These are phyloP conservation scores for Candida hispaniensis DNA, from an alignment of 805 yeast genomes.

Conservation along the genomic window DNA sequence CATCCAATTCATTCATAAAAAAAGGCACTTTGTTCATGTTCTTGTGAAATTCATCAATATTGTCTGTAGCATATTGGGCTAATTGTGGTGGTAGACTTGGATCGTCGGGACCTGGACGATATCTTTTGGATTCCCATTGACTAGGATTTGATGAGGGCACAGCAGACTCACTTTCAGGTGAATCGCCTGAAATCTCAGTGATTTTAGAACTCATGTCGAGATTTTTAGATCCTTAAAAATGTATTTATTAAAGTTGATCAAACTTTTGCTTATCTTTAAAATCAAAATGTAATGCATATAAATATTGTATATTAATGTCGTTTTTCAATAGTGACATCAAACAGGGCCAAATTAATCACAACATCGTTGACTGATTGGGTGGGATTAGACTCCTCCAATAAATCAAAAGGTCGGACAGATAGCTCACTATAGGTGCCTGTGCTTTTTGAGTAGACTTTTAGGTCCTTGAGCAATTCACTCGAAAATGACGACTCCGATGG, in stretches of 20 bases:
- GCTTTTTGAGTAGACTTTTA: slow-evolving; percentile 26
- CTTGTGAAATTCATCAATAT: slow-evolving; percentile 58
- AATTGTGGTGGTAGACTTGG: slow-evolving; percentile 78
- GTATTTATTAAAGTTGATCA: too few species aligned
- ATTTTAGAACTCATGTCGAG: too few species aligned
- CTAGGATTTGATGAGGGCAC: too few species aligned
- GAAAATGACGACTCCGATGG: slow-evolving; percentile 6
- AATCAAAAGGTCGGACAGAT: slow-evolving; percentile 41
- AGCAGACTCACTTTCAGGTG: too few species aligned
- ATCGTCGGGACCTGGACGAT: slow-evolving; percentile 44
- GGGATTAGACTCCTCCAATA: slow-evolving; percentile 48
- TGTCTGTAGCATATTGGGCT: slow-evolving; percentile 36
- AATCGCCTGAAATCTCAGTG: too few species aligned
- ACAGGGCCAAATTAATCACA: slow-evolving; percentile 42
- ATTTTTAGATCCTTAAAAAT: too few species aligned
- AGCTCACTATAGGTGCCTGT: slow-evolving; percentile 31
- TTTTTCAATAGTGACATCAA: slow-evolving; percentile 41
- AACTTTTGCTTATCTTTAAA: too few species aligned
- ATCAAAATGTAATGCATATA: too few species aligned
- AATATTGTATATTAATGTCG: slow-evolving; percentile 32
- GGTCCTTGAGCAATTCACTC: slow-evolving; percentile 16
- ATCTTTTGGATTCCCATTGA: slow-evolving; percentile 33
- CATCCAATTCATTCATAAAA: slow-evolving; percentile 83
- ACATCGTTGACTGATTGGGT: slow-evolving; percentile 40
- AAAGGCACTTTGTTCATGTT: slow-evolving; percentile 82